phyloP scores from a whole-genome alignment of 805 yeast species.

The Metahyphopichia silvanorum region DNA sequence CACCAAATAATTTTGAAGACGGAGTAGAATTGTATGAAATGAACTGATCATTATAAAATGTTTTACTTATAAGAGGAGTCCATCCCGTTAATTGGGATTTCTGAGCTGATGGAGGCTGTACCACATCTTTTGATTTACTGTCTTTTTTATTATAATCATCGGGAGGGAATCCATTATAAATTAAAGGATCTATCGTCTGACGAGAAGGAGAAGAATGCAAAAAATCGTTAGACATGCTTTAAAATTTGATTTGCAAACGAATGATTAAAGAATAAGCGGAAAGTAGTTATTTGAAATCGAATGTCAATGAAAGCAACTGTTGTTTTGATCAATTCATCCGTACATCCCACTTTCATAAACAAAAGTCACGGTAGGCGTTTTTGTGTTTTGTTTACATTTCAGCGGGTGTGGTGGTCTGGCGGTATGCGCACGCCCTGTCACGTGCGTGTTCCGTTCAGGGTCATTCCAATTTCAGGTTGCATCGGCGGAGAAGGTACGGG shows the following conservation, averaged over 20 bases:
- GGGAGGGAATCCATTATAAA: slow-evolving; percentile 18
- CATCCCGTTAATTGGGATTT: slow-evolving; percentile 31
- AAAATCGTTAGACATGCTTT: slow-evolving; percentile 25
- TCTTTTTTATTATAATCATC: slow-evolving; percentile 4
- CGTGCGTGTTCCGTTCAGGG: no score
- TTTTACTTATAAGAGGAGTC: slow-evolving; percentile 42
- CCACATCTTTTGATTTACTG: slow-evolving; percentile 3
- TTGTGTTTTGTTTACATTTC: no score
- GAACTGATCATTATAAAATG: slow-evolving; percentile 32
- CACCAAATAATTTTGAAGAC: slow-evolving; percentile 6
- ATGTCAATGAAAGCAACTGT: no score
- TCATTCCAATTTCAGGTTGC: no score
- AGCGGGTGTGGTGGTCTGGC: no score
- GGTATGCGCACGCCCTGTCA: no score
- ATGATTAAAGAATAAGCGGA: no score
- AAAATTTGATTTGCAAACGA: no score
- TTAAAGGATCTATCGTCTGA: slow-evolving; percentile 30
- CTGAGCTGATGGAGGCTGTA: slow-evolving; percentile 18
- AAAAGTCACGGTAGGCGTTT: no score
- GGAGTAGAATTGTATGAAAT: slow-evolving; percentile 36
- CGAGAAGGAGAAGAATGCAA: slow-evolving; percentile 36
- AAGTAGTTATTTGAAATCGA: neutral
- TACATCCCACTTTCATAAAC: no score
- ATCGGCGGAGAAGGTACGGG: no score
- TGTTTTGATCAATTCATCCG: no score